These are phyloP conservation scores for Clonostachys rosea DNA, from an alignment of 2,329 filamentous ascomycete genomes.

Conservation along the genomic window DNA sequence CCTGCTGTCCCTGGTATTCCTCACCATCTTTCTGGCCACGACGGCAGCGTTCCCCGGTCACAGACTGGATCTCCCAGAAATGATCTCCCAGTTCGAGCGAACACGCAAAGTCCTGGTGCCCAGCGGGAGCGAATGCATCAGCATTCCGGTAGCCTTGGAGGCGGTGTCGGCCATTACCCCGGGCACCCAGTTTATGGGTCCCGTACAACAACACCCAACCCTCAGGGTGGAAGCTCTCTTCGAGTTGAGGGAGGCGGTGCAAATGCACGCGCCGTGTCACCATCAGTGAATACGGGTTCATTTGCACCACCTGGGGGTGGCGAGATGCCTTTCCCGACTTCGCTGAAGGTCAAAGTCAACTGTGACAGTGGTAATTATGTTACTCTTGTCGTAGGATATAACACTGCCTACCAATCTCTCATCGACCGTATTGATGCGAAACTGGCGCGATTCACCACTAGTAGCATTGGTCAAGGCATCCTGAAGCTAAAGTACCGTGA, in stretches of 20 bases:
- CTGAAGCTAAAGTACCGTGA: conserved; percentile 88
- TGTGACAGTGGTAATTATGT: conserved; percentile 83
- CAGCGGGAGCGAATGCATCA: conserved; percentile 57
- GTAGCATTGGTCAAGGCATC: conserved; percentile 76
- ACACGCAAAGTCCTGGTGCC: conserved; percentile 65
- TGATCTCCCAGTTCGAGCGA: conserved; percentile 62
- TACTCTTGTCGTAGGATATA: conserved; percentile 92
- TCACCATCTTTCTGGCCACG: conserved; percentile 57
- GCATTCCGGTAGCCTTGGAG: conserved; percentile 41
- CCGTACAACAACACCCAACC: conserved; percentile 38
- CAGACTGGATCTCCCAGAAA: conserved; percentile 76
- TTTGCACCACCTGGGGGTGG: conserved; percentile 22
- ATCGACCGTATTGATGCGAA: conserved; percentile 97
- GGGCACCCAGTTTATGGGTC: conserved; percentile 43
- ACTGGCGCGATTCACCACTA: conserved; percentile 77
- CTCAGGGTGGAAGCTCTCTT: conserved; percentile 22
- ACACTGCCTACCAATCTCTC: conserved; percentile 89
- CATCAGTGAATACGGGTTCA: conserved; percentile 31
- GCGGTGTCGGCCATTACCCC: conserved; percentile 52
- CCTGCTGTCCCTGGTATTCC: conserved; percentile 76
- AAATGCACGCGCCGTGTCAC: conserved; percentile 39
- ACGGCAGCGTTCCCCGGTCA: conserved; percentile 67
- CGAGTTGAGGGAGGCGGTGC: conserved; percentile 29
- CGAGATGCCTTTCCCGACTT: conserved; percentile 57
- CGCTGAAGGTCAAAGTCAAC: conserved; percentile 94